Evolutionary conservation across 1,139 yeast genomes (phyloP).

Genomic region (Diutina ranongensis): DNA sequence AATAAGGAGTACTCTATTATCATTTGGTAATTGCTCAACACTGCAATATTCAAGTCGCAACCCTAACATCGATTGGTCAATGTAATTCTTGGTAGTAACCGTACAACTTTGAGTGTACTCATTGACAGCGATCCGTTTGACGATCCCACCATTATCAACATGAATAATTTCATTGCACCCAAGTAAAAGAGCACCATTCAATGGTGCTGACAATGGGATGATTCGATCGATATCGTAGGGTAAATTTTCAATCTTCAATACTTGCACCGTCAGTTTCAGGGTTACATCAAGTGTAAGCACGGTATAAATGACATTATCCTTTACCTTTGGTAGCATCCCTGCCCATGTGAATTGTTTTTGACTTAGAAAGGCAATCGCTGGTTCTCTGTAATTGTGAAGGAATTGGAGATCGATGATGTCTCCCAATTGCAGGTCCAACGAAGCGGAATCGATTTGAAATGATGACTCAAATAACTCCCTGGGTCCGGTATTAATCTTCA

Average conservation of each 20-base stretch:
- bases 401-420: conserved; percentile 57
- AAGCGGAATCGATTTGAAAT: conserved; percentile 45
- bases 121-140: conserved; percentile 58
- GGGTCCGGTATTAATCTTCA: conserved; percentile 8
- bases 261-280: conserved; percentile 55
- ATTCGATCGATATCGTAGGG: conserved; percentile 68
- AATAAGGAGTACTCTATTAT: conserved; percentile 41
- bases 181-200: conserved; percentile 59
- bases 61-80: conserved; percentile 42
- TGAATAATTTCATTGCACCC: conserved; percentile 76
- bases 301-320: conserved; percentile 53
- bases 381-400: conserved; percentile 61
- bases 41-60: conserved; percentile 48
- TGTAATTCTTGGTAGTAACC: conserved; percentile 32
- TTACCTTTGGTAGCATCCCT: conserved; percentile 48
- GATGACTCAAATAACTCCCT: conserved; percentile 28
- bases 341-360: conserved; percentile 66
- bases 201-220: conserved; percentile 52
- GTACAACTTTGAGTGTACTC: conserved; percentile 41
- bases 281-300: conserved; percentile 57
- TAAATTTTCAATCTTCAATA: conserved; percentile 48
- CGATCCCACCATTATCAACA: conserved; percentile 72
- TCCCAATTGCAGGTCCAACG: conserved; percentile 47
- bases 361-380: conserved; percentile 66
- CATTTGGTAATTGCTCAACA: conserved; percentile 34